A percentile compares a stretch with the other conserved stretches of the same genome.
Evolutionary conservation across 2,329 filamentous ascomycete genomes (phyloP).

Genomic region (Aschersonia sp.): DNA sequence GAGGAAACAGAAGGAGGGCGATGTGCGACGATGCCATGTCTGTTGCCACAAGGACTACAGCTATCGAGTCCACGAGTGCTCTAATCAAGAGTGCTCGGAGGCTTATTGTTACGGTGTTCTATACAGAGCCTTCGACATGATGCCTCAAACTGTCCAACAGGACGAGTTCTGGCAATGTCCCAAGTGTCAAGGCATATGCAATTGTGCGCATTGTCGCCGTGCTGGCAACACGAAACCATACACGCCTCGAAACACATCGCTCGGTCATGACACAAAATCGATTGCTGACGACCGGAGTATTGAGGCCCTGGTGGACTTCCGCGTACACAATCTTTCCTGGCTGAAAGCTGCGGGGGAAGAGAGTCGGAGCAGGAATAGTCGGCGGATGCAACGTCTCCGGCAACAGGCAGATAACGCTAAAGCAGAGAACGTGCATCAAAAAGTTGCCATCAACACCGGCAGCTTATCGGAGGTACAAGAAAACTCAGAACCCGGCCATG

Average conservation of each 20-base stretch:
- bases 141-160: conserved; percentile 72
- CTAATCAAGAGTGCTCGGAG: conserved; percentile 50
- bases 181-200: conserved; percentile 73
- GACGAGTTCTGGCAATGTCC: conserved; percentile 78
- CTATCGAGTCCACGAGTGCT: conserved; percentile 77
- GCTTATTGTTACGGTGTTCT: conserved; percentile 89
- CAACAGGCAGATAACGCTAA: conserved; percentile 43
- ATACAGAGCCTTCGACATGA: conserved; percentile 80
- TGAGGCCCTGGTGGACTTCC: conserved; percentile 82
- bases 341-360: conserved; percentile 47
- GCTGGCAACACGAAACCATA: conserved; percentile 57
- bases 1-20: conserved; percentile 37
- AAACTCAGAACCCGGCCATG: too few species aligned
- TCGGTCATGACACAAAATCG: conserved; percentile 82
- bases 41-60: conserved; percentile 66
- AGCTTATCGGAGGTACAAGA: too few species aligned
- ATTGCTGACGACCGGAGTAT: conserved; percentile 85
- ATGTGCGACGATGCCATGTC: conserved; percentile 58
- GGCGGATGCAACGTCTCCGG: conserved; percentile 40
- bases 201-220: conserved; percentile 65
- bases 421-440: conserved; percentile 26
- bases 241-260: conserved; percentile 69
- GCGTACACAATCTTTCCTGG: conserved; percentile 77
- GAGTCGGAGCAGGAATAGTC: conserved; percentile 39
- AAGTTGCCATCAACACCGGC: too few species aligned